Base-by-base conservation (phyloP, 2,329 filamentous ascomycete species). In the Phyllosticta citriasiana region DNA sequence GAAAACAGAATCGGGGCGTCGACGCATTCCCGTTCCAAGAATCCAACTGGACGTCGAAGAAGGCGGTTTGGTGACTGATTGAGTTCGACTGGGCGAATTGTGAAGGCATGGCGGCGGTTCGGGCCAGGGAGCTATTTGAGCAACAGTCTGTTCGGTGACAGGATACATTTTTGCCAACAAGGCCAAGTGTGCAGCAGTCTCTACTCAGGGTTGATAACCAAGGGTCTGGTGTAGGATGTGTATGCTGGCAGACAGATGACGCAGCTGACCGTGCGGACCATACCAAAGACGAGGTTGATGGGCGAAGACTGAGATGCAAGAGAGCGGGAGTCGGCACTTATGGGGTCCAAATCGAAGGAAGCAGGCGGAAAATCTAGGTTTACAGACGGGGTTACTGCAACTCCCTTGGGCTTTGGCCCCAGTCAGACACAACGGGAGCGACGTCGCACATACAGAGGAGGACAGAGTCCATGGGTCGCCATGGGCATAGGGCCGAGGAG, bases 1-100 rank as follows among this genome's bases (percentile, higher is more conserved):
- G 63, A 74, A 74, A 64, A 74, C 73, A 6, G 71, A 73, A 25
- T 62, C 60, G 30, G 60, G 60, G 24, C 60, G 60, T 8, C 60
- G 33, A 19, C 55, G 60, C 54, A 61, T 53, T 54, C 22, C 47
- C 14, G 40, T n/a, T 2, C 40, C 40, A n/a, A n/a, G 40, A n/a
- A 47, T 47, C 40, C 40, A 47, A n/a, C 40, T 47, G 40, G 40
- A 47, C 3, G 40, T n/a, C 14, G 40, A 47, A n/a, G 40, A n/a
- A 47, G 40, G 40, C 14, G 16, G 40, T n/a, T 47, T 47, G 40
- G 12, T 47, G 14, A n/a, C 16, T 1, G 40, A 47, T n/a, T 47
- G 40, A 57, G 61, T 16, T 63, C 47, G 60, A 61, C 47, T 63
- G 35, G 57, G 52, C 24, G 22, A 54, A 57, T 30, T 33, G 61